Conservation (phyloP, 768 basidiomycete species). For the Symmetrospora coprosmae region DNA sequence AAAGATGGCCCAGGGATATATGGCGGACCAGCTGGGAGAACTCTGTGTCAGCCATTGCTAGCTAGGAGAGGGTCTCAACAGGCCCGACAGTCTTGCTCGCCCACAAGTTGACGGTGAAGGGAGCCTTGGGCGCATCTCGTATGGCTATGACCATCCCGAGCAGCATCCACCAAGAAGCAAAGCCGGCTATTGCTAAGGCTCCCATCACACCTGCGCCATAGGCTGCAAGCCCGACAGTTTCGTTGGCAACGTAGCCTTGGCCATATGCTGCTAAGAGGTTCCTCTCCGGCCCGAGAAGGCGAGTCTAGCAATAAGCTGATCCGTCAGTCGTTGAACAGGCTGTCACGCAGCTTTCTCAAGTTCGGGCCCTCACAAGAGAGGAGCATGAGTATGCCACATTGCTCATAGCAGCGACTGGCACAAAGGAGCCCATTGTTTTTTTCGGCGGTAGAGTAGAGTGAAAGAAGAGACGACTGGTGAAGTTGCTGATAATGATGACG, state of each 20-base stretch:
- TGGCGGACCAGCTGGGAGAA: neutral
- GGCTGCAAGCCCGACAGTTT: neutral
- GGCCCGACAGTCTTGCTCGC: too few species aligned
- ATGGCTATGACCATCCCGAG: neutral
- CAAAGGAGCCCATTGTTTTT: neutral
- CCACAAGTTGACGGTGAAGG: conserved; percentile 4
- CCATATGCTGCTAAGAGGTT: neutral
- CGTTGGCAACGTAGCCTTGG: neutral
- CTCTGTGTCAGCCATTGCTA: too few species aligned
- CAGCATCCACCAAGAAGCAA: neutral
- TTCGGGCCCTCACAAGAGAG: neutral
- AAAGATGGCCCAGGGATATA: neutral
- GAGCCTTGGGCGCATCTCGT: neutral
- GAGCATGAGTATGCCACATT: neutral
- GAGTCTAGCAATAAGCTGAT: too few species aligned
- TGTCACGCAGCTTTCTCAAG: too few species aligned
- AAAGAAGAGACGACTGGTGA: neutral
- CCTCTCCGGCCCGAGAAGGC: neutral
- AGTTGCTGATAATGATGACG: neutral
- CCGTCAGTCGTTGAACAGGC: too few species aligned
- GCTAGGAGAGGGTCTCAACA: too few species aligned
- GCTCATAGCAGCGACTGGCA: neutral
- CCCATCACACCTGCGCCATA: neutral
- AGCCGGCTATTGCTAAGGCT: neutral
- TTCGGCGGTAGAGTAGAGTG: neutral